Base-by-base conservation (phyloP, 306 rosid species). In the Boehmeria nivea region DNA sequence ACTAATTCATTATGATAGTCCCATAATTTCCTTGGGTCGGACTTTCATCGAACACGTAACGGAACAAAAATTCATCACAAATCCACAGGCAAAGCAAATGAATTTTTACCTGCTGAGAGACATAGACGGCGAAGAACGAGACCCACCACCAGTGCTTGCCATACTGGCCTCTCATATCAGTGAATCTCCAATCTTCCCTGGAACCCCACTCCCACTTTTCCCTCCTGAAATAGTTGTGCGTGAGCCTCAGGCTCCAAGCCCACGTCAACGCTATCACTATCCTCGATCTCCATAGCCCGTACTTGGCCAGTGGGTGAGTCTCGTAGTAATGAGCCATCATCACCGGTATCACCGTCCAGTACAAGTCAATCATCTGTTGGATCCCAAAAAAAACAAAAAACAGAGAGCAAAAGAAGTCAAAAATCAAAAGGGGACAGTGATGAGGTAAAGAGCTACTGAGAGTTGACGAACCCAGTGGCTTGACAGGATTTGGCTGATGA, bases 131-230 rank as follows among this genome's bases (percentile, higher is more conserved):
- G 55, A 91, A 82, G 75, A 91, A 87, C 20, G 96, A 91, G 63
- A 78, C 33, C 94, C 95, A 91, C 95, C 98, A 84, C 98, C 98
- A 91, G 12, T 66, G 76, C 1, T 64, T 74, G 2, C 89, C 96
- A 59, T 87, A 82, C 43, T 77, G 95, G 14, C 48, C 65, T 26
- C 77, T 70, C 98, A 91, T 74, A 51, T 84, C 86, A 15, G 87
- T 75, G 73, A 91, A 87, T 68, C 98, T 80, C 98, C 98, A 91
- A 57, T 91, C 98, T 64, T 91, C 89, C 61, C 85, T 84, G 2
- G 81, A 83, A 40, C 98, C 98, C 96, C 88, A 82, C 38, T 84
- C 85, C 98, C 98, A 91, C 10, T 50, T 67, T 42, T 91, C 98
- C 54, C 96, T 73, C 63, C 98, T 76, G 33, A 91, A 84, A 44